Evolutionary conservation across 805 yeast species (phyloP).

Genomic region (Kurtzmaniella cleridarum): DNA sequence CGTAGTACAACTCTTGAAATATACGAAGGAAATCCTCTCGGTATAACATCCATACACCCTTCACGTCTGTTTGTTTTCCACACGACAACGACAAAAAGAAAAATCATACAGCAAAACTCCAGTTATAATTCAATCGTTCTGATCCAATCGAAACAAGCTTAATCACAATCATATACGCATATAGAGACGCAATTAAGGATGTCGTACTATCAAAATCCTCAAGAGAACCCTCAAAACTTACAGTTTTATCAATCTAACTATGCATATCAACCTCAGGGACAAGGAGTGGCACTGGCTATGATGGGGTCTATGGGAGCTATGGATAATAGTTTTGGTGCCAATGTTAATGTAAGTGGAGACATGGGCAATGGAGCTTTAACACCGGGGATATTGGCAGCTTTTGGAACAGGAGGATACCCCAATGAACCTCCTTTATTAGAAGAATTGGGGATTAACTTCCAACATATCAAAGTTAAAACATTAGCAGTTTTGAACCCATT

Average conservation of each 20-base stretch:
- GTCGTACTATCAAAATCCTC: slow-evolving; percentile 38
- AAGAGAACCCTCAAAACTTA: slow-evolving; percentile 29
- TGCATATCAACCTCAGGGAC: slow-evolving; percentile 17
- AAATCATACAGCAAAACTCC: background rate
- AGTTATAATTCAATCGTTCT: too few species aligned
- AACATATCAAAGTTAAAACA: slow-evolving; percentile 81
- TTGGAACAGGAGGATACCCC: slow-evolving; percentile 88
- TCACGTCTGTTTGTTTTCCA: too few species aligned
- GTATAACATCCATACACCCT: too few species aligned
- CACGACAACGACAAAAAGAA: too few species aligned
- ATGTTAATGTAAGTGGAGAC: slow-evolving; percentile 34
- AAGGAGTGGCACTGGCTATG: slow-evolving; percentile 10
- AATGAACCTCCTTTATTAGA: slow-evolving; percentile 93
- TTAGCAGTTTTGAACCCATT: slow-evolving; percentile 80
- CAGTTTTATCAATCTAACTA: slow-evolving; percentile 40
- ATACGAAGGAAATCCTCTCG: too few species aligned
- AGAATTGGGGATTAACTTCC: slow-evolving; percentile 89
- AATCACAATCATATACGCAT: background rate
- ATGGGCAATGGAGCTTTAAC: slow-evolving; percentile 49
- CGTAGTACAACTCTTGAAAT: too few species aligned
- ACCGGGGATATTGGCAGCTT: slow-evolving; percentile 82
- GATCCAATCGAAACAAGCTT: too few species aligned
- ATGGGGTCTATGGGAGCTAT: slow-evolving; percentile 28
- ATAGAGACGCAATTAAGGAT: slow-evolving; percentile 11
- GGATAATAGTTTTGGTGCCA: slow-evolving; percentile 32